Conservation (phyloP, 257 asterid genomes). For the Solanum tacnaense region DNA sequence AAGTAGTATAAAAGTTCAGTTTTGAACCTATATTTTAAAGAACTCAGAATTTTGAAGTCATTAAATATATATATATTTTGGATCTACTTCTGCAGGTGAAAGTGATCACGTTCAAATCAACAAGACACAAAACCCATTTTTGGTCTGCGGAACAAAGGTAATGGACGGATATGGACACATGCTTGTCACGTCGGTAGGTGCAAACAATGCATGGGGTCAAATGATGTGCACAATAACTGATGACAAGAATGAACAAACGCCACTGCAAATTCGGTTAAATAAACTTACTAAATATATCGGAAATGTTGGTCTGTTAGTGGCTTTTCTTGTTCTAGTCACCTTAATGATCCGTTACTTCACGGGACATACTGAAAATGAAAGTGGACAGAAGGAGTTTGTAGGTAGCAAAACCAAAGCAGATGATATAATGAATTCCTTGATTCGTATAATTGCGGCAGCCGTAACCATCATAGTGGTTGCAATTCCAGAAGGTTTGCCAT, state of each 20-base stretch:
- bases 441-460: conserved; percentile 6
- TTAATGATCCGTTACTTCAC: conserved; percentile 8
- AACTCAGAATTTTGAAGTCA: background rate
- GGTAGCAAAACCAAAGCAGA: background rate
- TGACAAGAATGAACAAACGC: conserved; percentile 1
- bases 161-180: conserved; percentile 16
- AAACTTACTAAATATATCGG: conserved; percentile 2
- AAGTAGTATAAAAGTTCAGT: background rate
- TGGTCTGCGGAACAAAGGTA: conserved; percentile 26
- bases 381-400: background rate
- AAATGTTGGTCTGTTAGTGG: background rate
- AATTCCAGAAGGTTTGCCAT: conserved; percentile 11
- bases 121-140: conserved; percentile 2
- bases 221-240: conserved; percentile 20
- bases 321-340: background rate
- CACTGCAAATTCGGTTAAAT: background rate
- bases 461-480: conserved; percentile 10
- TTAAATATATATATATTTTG: background rate
- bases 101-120: conserved; percentile 17
- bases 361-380: background rate
- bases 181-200: conserved; percentile 21
- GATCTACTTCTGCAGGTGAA: conserved; percentile 3
- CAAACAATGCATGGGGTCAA: conserved; percentile 23
- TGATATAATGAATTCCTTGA: background rate
- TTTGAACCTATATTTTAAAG: background rate